Conservation (phyloP, 805 yeast genomes). For the Yarrowia osloensis region DNA sequence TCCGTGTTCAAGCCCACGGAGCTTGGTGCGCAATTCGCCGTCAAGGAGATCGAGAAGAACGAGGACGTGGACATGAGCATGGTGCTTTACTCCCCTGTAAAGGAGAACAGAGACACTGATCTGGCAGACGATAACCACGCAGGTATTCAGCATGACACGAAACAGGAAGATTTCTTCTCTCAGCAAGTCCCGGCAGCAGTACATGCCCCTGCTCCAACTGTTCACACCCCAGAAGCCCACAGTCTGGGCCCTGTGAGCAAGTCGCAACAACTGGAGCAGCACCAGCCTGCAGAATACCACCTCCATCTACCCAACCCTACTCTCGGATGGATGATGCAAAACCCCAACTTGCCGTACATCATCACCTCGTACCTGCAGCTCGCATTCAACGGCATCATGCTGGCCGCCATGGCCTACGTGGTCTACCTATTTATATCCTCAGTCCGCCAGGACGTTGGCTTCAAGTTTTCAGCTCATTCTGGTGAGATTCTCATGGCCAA, state of each 20-base stretch:
- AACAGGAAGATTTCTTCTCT: neutral
- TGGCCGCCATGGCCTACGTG: conserved; percentile 51
- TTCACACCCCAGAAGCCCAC: neutral
- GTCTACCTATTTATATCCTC: conserved; percentile 52
- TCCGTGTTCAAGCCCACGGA: conserved; percentile 24
- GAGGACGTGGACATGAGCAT: conserved; percentile 24
- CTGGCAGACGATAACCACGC: neutral
- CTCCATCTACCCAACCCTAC: conserved; percentile 21
- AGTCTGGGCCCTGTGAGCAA: neutral
- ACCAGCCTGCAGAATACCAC: conserved; percentile 2
- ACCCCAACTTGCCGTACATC: conserved; percentile 51
- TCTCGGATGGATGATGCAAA: conserved; percentile 26
- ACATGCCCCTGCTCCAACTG: neutral
- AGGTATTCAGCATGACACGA: neutral
- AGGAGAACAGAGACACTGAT: neutral
- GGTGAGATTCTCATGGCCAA: conserved; percentile 60
- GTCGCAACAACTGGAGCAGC: neutral
- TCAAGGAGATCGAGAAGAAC: conserved; percentile 15
- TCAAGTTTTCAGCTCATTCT: conserved; percentile 59
- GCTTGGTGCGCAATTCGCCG: conserved; percentile 24
- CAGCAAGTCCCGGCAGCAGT: neutral
- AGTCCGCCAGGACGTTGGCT: conserved; percentile 65
- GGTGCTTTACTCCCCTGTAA: conserved; percentile 12
- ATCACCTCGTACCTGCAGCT: conserved; percentile 67
- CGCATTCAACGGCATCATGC: conserved; percentile 54